These are phyloP conservation scores for Dalechampia spathulata DNA, from an alignment of 441 rosid species.

Conservation along the genomic window DNA sequence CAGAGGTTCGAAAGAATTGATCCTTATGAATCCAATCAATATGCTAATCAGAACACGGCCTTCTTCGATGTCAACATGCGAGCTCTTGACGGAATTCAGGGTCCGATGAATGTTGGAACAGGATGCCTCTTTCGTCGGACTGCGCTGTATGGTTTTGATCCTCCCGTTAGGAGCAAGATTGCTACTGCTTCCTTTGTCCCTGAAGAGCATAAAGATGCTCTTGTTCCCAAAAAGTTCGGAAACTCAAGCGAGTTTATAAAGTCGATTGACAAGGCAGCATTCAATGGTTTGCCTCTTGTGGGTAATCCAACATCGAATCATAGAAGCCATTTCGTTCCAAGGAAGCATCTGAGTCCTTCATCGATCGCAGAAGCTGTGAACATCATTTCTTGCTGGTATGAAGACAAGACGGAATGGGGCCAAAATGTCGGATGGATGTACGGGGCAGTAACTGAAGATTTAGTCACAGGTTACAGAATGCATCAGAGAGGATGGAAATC, in stretches of 20 bases:
- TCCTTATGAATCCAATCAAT: slow-evolving; percentile 72
- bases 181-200: too few relatives aligned
- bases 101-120: slow-evolving; percentile 88
- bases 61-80: slow-evolving; percentile 92
- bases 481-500: slow-evolving; percentile 79
- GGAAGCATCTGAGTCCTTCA: slow-evolving; percentile 71
- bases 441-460: slow-evolving; percentile 73
- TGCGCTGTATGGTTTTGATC: slow-evolving; percentile 79
- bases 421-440: slow-evolving; percentile 67
- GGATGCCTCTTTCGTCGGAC: slow-evolving; percentile 87
- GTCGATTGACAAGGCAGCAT: slow-evolving; percentile 77
- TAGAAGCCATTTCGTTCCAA: slow-evolving; percentile 71
- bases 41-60: slow-evolving; percentile 83
- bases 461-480: slow-evolving; percentile 70
- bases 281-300: slow-evolving; percentile 65
- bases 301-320: slow-evolving; percentile 47
- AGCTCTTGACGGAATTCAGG: slow-evolving; percentile 85
- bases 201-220: slow-evolving; percentile 24
- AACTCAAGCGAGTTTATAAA: slow-evolving; percentile 61
- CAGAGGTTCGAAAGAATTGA: slow-evolving; percentile 93
- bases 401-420: slow-evolving; percentile 79
- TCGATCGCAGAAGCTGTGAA: slow-evolving; percentile 88
- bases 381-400: too few relatives aligned
- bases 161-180: slow-evolving; percentile 28
- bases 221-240: slow-evolving; percentile 65